phyloP scores from a whole-genome alignment of 2,329 filamentous ascomycete species.

The Exophiala viscosa region DNA sequence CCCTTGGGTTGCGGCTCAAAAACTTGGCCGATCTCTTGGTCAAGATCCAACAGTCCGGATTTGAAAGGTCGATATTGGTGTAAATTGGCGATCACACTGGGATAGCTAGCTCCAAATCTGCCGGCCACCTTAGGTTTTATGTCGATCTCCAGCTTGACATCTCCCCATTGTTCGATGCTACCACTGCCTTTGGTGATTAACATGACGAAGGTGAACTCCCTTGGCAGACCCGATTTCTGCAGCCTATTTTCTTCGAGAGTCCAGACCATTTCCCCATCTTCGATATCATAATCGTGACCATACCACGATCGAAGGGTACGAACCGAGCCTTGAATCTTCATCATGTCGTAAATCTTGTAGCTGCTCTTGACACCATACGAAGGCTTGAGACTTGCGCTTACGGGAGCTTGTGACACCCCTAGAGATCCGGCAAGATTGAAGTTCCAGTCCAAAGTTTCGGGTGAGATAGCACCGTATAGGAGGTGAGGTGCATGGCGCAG shows the following conservation, averaged over 20 bases:
- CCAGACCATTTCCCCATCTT: constrained; percentile 48
- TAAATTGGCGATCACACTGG: constrained; percentile 38
- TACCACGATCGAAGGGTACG: constrained; percentile 37
- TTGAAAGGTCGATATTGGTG: constrained; percentile 38
- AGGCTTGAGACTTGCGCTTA: constrained; percentile 42
- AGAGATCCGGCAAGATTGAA: constrained; percentile 46
- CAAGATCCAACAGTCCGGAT: constrained; percentile 39
- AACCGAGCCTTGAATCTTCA: constrained; percentile 48
- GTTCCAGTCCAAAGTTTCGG: constrained; percentile 48
- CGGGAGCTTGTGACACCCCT: constrained; percentile 44
- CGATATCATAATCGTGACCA: constrained; percentile 38
- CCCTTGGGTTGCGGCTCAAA: constrained; percentile 37
- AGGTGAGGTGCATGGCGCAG: constrained; percentile 51
- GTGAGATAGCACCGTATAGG: constrained; percentile 46
- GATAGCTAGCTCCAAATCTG: constrained; percentile 39
- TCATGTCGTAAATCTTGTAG: constrained; percentile 49
- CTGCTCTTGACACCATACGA: constrained; percentile 39
- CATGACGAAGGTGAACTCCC: constrained; percentile 52
- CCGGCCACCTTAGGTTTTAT: constrained; percentile 42
- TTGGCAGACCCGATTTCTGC: constrained; percentile 48
- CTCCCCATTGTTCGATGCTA: constrained; percentile 32
- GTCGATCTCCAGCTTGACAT: constrained; percentile 39
- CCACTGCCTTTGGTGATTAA: constrained; percentile 43
- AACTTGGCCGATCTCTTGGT: constrained; percentile 42
- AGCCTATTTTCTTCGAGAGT: constrained; percentile 49